A percentile compares a stretch with the other conserved stretches of the same genome.
phyloP scores from a whole-genome alignment of 768 basidiomycete species.

The Panellus pusillus region DNA sequence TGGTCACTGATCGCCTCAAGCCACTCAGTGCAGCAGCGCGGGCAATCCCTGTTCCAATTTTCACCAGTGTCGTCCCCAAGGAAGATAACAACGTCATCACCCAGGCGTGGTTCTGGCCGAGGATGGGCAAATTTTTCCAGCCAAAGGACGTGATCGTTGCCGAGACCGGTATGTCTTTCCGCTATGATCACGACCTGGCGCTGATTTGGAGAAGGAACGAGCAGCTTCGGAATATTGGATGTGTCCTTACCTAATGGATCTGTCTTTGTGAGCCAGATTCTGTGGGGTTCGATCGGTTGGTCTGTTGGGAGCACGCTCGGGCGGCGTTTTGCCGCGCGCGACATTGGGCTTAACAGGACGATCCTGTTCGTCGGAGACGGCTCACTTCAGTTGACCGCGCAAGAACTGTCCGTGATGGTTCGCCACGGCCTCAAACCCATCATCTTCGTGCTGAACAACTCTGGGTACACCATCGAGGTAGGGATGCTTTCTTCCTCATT shows the following conservation, averaged over 20 bases:
- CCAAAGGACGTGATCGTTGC: constrained; percentile 76
- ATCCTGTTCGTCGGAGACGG: constrained; percentile 89
- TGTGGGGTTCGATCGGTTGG: constrained; percentile 95
- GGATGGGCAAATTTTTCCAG: constrained; percentile 69
- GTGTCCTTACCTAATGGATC: constrained; percentile 73
- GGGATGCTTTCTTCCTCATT: constrained; percentile 31
- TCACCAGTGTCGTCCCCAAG: constrained; percentile 45
- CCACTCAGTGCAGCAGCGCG: constrained; percentile 39
- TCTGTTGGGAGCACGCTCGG: constrained; percentile 73
- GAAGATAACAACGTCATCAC: constrained; percentile 57
- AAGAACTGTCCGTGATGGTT: constrained; percentile 86
- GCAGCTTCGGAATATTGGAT: constrained; percentile 83
- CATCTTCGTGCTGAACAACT: constrained; percentile 80
- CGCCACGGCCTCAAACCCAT: constrained; percentile 72
- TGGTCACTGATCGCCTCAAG: constrained; percentile 57
- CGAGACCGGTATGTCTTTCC: constrained; percentile 67
- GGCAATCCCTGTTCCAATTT: constrained; percentile 48
- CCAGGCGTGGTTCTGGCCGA: constrained; percentile 86
- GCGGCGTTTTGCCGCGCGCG: constrained; percentile 78
- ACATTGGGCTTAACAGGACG: constrained; percentile 59
- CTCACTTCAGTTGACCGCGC: constrained; percentile 77
- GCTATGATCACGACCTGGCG: neutral
- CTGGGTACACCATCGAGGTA: constrained; percentile 87
- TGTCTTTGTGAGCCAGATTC: constrained; percentile 69
- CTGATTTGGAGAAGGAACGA: constrained; percentile 50